Conservation (phyloP, 1,284 basidiomycete species). For the Ceratobasidium sp. region DNA sequence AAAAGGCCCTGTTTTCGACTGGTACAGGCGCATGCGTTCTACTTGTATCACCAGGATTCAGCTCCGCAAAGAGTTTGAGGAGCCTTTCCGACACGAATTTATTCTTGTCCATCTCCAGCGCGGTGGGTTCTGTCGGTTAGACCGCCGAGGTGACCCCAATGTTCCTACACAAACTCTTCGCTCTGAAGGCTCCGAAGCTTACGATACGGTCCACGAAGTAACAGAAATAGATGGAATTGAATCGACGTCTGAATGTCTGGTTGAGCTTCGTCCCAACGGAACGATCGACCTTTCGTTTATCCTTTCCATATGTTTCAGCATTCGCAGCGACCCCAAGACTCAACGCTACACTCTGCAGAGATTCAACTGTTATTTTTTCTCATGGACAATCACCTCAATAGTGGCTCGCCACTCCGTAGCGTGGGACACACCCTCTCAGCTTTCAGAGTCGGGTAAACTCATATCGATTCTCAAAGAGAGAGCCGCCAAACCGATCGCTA, state of each 20-base stretch:
- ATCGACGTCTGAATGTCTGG: conserved; percentile 36
- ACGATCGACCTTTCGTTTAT: conserved; percentile 40
- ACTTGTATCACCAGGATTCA: conserved; percentile 31
- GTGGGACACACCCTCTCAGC: conserved; percentile 35
- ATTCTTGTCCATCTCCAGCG: conserved; percentile 41
- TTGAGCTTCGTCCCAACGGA: conserved; percentile 33
- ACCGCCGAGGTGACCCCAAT: conserved; percentile 40
- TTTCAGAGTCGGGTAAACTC: conserved; percentile 23
- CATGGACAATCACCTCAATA: conserved; percentile 43
- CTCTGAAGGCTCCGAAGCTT: conserved; percentile 38
- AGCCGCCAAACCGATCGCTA: conserved; percentile 30
- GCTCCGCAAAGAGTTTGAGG: conserved; percentile 44
- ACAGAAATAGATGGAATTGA: conserved; percentile 15
- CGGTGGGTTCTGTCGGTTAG: conserved; percentile 25
- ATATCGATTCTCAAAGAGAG: conserved; percentile 37
- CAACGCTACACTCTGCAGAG: conserved; percentile 41
- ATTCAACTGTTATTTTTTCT: conserved; percentile 46
- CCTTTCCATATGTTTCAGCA: conserved; percentile 43
- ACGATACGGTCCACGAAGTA: conserved; percentile 41
- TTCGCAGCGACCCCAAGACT: conserved; percentile 39
- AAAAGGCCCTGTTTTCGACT: conserved; percentile 34
- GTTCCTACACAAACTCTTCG: conserved; percentile 44
- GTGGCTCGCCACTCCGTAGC: conserved; percentile 39
- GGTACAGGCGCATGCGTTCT: conserved; percentile 36
- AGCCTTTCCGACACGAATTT: conserved; percentile 44